Evolutionary conservation across 768 basidiomycete species (phyloP), one percentile per base, ranked within the genome.

Genomic region (Termitomyces sp.): DNA sequence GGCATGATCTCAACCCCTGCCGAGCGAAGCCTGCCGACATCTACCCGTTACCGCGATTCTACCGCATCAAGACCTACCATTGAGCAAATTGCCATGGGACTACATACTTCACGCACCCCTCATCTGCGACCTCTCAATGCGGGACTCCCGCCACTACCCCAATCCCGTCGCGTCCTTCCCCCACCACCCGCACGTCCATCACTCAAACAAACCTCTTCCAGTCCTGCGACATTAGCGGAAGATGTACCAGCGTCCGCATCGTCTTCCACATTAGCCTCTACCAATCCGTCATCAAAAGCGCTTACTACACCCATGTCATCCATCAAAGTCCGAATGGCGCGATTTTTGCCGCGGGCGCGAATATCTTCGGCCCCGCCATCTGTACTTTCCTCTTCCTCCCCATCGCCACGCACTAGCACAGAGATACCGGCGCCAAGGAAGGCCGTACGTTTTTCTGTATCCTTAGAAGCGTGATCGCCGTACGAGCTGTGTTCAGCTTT

Each of bases 31-130:
- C 46, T 69, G 24, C 49, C 64, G 59, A 58, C 64, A 4, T 62
- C 64, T 29, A 68, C 76, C 57, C 74, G 69, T 61, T 68, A 72
- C 52, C 78, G 72, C 58, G 65, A 72, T 48, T 74, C 78, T 59
- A 68, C 75, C 27, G 57, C 73, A 26, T 66, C 73, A 22, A 83
- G 80, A 16, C 88, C 88, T 1, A 86, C 84, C 47, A 78, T 88
- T 41, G 83, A 87, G 64, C 88, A 90, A 71, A 90, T 90, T 59
- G 85, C 86, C 14, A 90, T 90, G 87, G 88, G 88, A 20, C 76
- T 90, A 24, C 88, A 90, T 68, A 73, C 87, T 31, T 90, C 88
- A 6, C 82, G 86, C 37, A 90, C 88, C 1, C 88, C 88, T 4
- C 88, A 90, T 67, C 71, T 90, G 29, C 79, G 83, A 43, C 76